Conservation (phyloP, 352 stramenopile genomes). For the Peronospora destructor region DNA sequence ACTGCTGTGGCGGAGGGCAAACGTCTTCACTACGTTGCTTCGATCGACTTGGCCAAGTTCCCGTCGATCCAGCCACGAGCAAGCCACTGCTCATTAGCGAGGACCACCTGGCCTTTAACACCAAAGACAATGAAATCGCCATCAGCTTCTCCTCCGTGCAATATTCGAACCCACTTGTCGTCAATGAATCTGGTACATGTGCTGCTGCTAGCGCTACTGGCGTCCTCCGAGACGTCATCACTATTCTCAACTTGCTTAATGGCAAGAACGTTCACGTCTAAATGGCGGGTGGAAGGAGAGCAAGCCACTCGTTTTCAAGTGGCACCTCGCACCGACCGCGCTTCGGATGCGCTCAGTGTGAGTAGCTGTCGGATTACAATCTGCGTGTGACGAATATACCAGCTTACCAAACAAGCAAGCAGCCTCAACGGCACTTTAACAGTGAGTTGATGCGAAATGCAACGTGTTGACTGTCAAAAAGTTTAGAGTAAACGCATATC, state of each 20-base stretch:
- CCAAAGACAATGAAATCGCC: conserved; percentile 61
- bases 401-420: neutral
- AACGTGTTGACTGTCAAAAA: neutral
- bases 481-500: neutral
- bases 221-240: conserved; percentile 67
- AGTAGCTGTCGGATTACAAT: conserved; percentile 20
- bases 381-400: conserved; percentile 7
- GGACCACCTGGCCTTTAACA: conserved; percentile 50
- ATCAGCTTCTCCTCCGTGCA: conserved; percentile 63
- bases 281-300: neutral
- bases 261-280: conserved; percentile 39
- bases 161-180: conserved; percentile 61
- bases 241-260: conserved; percentile 60
- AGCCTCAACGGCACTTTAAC: neutral
- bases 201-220: conserved; percentile 56
- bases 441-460: neutral
- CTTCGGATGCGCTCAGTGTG: conserved; percentile 11
- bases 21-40: conserved; percentile 59
- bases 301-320: conserved; percentile 11
- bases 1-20: conserved; percentile 37
- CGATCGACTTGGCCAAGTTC: conserved; percentile 52
- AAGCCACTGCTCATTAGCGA: conserved; percentile 50
- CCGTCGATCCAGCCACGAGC: conserved; percentile 43
- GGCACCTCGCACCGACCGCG: conserved; percentile 12
- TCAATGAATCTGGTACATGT: conserved; percentile 62